A percentile compares a stretch with the other conserved stretches of the same genome.
These are phyloP conservation scores for Saccharomyces hybrid DNA, from an alignment of 1,139 yeast genomes.

Conservation along the genomic window DNA sequence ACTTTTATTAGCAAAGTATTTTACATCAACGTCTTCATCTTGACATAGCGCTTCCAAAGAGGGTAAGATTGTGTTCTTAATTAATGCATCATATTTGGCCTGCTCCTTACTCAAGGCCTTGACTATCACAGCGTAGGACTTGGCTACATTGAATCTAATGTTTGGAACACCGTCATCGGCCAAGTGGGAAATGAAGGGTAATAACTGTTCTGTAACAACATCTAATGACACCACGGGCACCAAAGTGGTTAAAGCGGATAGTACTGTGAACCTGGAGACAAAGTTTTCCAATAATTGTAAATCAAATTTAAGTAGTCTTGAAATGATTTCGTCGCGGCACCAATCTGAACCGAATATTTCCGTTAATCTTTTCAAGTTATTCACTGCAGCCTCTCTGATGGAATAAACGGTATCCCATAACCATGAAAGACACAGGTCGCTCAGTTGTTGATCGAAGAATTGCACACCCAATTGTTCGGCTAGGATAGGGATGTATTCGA, in stretches of 20 bases:
- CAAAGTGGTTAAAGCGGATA: constrained; percentile 76
- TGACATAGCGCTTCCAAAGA: constrained; percentile 54
- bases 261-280: constrained; percentile 83
- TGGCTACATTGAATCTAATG: constrained; percentile 90
- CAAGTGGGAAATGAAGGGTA: constrained; percentile 72
- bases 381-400: constrained; percentile 92
- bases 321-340: constrained; percentile 81
- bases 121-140: constrained; percentile 59
- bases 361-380: constrained; percentile 70
- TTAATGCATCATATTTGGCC: constrained; percentile 34
- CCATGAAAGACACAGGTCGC: constrained; percentile 91
- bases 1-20: constrained; percentile 70
- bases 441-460: constrained; percentile 85
- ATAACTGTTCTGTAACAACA: constrained; percentile 54
- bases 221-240: constrained; percentile 57
- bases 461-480: constrained; percentile 95
- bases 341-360: constrained; percentile 86
- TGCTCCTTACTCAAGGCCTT: constrained; percentile 37
- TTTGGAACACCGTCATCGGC: constrained; percentile 83
- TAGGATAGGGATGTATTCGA: constrained; percentile 89
- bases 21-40: constrained; percentile 84
- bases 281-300: constrained; percentile 43
- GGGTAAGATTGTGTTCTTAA: constrained; percentile 52
- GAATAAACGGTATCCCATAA: constrained; percentile 97
- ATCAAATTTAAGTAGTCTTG: constrained; percentile 55